phyloP scores from a whole-genome alignment of 108 stramenopile species.

The Seminavis robusta region DNA sequence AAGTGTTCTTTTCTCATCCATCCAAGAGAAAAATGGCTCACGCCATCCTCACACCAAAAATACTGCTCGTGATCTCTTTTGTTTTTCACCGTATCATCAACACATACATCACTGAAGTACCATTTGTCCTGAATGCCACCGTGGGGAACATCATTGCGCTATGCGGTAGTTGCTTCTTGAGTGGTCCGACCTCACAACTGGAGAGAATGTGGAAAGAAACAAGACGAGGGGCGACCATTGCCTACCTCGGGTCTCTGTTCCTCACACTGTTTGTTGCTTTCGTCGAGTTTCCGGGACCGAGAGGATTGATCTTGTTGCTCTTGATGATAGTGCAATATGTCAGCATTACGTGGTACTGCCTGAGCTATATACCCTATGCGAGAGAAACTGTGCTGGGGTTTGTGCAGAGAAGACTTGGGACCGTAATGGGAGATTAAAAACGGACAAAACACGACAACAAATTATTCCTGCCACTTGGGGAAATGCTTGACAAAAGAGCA shows the following conservation, averaged over 20 bases:
- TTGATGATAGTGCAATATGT: constrained; percentile 49
- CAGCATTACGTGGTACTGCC: constrained; percentile 52
- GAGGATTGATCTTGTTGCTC: constrained; percentile 39
- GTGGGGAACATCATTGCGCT: constrained; percentile 55
- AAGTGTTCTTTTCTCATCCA: neutral
- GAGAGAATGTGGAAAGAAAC: constrained; percentile 44
- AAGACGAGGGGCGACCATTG: constrained; percentile 30
- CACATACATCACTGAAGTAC: too few relatives aligned
- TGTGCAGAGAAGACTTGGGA: neutral
- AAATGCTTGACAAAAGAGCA: too few relatives aligned
- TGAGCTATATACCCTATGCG: constrained; percentile 61
- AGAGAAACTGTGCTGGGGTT: constrained; percentile 17
- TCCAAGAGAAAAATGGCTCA: neutral
- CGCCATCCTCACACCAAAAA: neutral
- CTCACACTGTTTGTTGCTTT: constrained; percentile 42
- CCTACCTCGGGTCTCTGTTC: constrained; percentile 36
- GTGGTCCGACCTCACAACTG: constrained; percentile 45
- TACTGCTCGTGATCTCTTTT: neutral
- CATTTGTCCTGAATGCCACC: constrained; percentile 47
- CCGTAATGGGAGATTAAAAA: too few relatives aligned
- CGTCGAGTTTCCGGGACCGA: neutral
- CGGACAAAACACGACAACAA: too few relatives aligned
- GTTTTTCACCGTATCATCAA: neutral
- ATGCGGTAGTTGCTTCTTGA: constrained; percentile 52
- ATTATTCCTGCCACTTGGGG: too few relatives aligned